Evolutionary conservation across 2,329 filamentous ascomycete genomes (phyloP), one percentile per base, ranked within the genome.

Genomic region (Dactylellina drechsleri): DNA sequence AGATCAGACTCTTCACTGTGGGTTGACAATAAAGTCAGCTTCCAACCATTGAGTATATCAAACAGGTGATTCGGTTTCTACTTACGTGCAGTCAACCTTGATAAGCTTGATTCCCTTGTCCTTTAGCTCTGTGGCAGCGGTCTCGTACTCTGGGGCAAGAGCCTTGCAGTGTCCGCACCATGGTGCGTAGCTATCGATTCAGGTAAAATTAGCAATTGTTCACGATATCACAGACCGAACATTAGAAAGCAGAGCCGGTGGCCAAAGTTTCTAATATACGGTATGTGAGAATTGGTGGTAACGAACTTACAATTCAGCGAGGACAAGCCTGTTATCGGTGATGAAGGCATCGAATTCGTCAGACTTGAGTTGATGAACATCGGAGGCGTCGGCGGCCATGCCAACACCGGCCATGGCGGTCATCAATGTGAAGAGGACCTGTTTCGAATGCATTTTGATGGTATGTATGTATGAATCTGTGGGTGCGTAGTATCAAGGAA

Each of bases 1-100:
- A 99, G 90, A 40, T 96, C 92, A 77, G 89, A 85, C 86, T 99
- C 92, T 83, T 91, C 93, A 81, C 94, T 98, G 87, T 95, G 98
- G 86, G 97, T 36, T 36, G 23, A 15, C 94, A 18, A 74, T 31
- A 26, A 5, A 16, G 52, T 72, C 50, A 75, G 26, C 28, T 57
- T 47, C 26, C 12, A 28, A 40, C 75, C 49, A 36, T 36, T n/a
- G 43, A 47, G 43, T 50, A 58, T 43, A n/a, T 16, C 8, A 28
- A 31, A 28, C 43, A 26, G 58, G 18, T 52, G 52, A 31, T 20
- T 31, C 41, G 18, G 40, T 59, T 28, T 41, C 12, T 57, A 75
- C 52, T 40, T 53, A 76, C 59, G 75, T 79, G 52, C 76, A 79
- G 78, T 79, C 78, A 80, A 96, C 84, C 89, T 96, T 95, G 83